Conservation (phyloP, 176 grass and related monocot genomes). For the Triticum turgidum region DNA sequence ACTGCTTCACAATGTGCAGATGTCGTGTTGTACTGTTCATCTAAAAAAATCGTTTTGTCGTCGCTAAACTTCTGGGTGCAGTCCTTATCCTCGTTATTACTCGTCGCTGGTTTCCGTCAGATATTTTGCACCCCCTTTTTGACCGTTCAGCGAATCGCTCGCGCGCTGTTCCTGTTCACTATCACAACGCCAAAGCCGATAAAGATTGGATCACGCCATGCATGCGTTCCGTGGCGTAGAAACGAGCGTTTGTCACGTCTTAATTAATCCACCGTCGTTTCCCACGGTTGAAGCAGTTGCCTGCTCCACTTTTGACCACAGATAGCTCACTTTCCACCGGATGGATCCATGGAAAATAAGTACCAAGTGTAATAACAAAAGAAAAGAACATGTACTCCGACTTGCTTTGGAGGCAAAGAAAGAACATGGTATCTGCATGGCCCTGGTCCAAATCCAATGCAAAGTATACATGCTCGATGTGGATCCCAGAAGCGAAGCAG, state of each 20-base stretch:
- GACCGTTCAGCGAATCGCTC: background rate
- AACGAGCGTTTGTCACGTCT: background rate
- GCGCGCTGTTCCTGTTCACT: background rate
- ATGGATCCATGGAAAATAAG: background rate
- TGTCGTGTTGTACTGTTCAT: too few species aligned
- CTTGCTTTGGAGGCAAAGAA: background rate
- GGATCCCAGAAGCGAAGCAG: background rate
- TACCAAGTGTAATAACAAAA: background rate
- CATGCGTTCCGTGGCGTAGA: background rate
- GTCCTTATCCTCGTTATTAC: background rate
- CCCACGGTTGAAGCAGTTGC: background rate
- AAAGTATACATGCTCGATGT: background rate
- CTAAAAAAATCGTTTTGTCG: too few species aligned
- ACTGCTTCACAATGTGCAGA: too few species aligned
- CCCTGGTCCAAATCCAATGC: background rate
- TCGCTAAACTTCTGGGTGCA: background rate
- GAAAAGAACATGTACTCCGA: background rate
- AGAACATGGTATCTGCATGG: background rate
- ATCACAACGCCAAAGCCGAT: background rate
- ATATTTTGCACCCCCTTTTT: background rate
- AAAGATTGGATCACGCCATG: background rate
- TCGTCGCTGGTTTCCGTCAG: background rate
- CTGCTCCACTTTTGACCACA: background rate
- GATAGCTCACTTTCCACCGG: background rate
- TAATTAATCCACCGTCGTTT: background rate